Conservation (phyloP, 179 eudicot genomes). For the Dionaea muscipula region DNA sequence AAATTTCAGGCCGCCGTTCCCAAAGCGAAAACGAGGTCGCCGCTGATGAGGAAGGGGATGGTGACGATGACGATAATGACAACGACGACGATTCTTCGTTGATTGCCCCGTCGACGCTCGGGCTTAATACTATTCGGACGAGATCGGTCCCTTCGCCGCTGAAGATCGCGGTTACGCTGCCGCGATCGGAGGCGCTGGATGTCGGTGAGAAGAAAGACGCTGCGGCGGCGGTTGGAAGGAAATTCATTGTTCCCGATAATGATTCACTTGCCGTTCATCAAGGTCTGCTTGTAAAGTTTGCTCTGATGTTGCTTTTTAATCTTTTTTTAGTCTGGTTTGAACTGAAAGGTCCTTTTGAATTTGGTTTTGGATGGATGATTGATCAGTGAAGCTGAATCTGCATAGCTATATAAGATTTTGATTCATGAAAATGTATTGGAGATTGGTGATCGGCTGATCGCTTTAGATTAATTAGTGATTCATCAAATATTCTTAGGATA, state of each 20-base stretch:
- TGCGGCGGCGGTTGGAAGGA: constrained; percentile 17
- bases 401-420: too few relatives aligned
- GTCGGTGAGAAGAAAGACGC: constrained; percentile 14
- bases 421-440: too few relatives aligned
- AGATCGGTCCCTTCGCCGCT: constrained; percentile 35
- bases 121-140: constrained; percentile 63
- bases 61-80: not conserved
- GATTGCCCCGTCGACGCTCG: constrained; percentile 35
- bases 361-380: too few relatives aligned
- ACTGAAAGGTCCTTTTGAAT: too few relatives aligned
- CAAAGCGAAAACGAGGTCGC: not conserved
- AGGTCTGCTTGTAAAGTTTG: constrained; percentile 13
- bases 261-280: constrained; percentile 9
- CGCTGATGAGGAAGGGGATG: not conserved
- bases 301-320: not conserved
- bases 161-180: constrained; percentile 5
- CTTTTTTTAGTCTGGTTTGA: not conserved
- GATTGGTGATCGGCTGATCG: too few relatives aligned
- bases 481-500: too few relatives aligned
- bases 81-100: constrained; percentile 23
- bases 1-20: constrained; percentile 28
- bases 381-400: too few relatives aligned
- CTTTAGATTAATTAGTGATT: too few relatives aligned
- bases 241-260: constrained; percentile 30
- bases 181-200: not conserved